Evolutionary conservation across 2,329 filamentous ascomycete genomes (phyloP).

Genomic region (Pestalotiopsis sp.): DNA sequence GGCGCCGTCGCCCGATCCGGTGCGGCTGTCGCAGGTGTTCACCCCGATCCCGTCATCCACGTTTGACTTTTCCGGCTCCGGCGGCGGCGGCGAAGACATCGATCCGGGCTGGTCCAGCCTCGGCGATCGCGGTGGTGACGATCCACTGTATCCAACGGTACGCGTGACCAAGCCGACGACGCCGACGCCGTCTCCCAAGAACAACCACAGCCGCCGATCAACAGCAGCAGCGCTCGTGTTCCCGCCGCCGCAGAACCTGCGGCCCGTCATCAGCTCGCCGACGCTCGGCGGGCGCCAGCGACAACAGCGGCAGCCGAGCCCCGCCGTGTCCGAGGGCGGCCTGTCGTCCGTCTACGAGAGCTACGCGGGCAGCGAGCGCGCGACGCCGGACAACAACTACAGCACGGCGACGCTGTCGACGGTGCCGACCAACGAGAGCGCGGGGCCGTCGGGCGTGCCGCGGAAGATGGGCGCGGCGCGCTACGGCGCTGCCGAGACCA

Average conservation of each 20-base stretch:
- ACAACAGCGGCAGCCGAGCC: conserved; percentile 18
- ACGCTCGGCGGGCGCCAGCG: conserved; percentile 16
- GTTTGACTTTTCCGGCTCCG: background rate
- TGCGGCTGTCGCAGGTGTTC: conserved; percentile 30
- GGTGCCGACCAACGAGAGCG: background rate
- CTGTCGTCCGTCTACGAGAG: conserved; percentile 33
- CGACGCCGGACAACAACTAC: background rate
- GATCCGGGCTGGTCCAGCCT: background rate
- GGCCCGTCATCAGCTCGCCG: conserved; percentile 24
- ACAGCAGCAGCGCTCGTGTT: conserved; percentile 10
- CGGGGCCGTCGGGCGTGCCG: background rate
- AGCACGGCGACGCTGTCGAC: conserved; percentile 15
- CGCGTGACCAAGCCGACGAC: conserved; percentile 15
- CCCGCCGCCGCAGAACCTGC: conserved; percentile 26
- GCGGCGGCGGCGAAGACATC: background rate
- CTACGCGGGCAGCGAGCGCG: conserved; percentile 23
- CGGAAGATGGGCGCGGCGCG: background rate
- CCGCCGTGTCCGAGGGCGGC: conserved; percentile 27
- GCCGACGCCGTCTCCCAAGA: conserved; percentile 24
- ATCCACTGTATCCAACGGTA: background rate
- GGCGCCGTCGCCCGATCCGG: conserved; percentile 16
- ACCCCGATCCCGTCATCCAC: conserved; percentile 22
- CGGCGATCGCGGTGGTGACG: too few relatives aligned
- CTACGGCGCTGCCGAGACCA: background rate
- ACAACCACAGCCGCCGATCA: background rate